Conservation (phyloP, 2,329 filamentous ascomycete genomes). For the Fusarium burgessii region DNA sequence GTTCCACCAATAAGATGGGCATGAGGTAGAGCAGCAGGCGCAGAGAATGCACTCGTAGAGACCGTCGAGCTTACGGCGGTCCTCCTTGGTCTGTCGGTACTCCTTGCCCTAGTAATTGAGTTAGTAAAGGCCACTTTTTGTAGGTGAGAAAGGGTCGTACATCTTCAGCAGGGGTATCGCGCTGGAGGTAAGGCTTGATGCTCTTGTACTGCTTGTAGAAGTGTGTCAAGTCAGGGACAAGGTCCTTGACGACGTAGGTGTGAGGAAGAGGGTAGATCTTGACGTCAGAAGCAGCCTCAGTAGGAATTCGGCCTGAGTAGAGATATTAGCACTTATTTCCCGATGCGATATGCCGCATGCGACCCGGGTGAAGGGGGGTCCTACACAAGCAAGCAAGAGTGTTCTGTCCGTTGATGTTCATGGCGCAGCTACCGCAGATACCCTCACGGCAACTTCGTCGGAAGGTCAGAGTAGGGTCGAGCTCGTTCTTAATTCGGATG, state of each 20-base stretch:
- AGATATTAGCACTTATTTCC: conserved; percentile 29
- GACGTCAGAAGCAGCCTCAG: conserved; percentile 81
- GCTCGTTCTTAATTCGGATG: conserved; percentile 98
- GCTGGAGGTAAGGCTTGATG: conserved; percentile 98
- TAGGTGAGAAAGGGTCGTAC: conserved; percentile 59
- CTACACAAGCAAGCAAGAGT: conserved; percentile 96
- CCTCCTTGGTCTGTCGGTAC: conserved; percentile 88
- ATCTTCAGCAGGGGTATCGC: conserved; percentile 84
- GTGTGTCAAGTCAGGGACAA: conserved; percentile 96
- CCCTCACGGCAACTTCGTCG: conserved; percentile 96
- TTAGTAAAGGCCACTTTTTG: conserved; percentile 16
- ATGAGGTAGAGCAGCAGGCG: conserved; percentile 98
- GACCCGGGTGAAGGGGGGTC: conserved; percentile 18
- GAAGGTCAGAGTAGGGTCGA: conserved; percentile 97
- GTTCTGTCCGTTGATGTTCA: conserved; percentile 99
- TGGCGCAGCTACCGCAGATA: conserved; percentile 98
- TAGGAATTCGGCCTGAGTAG: conserved; percentile 85
- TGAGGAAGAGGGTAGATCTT: conserved; percentile 99
- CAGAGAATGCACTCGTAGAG: conserved; percentile 99
- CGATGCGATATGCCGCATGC: conserved; percentile 46
- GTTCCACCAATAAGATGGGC: conserved; percentile 99
- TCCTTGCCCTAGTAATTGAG: conserved; percentile 78
- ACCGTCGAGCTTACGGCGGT: conserved; percentile 96
- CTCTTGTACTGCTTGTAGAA: conserved; percentile 99
- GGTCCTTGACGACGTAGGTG: conserved; percentile 99